These are phyloP conservation scores for Wickerhamomyces xylosicus DNA, from an alignment of 805 yeast species.

Conservation along the genomic window DNA sequence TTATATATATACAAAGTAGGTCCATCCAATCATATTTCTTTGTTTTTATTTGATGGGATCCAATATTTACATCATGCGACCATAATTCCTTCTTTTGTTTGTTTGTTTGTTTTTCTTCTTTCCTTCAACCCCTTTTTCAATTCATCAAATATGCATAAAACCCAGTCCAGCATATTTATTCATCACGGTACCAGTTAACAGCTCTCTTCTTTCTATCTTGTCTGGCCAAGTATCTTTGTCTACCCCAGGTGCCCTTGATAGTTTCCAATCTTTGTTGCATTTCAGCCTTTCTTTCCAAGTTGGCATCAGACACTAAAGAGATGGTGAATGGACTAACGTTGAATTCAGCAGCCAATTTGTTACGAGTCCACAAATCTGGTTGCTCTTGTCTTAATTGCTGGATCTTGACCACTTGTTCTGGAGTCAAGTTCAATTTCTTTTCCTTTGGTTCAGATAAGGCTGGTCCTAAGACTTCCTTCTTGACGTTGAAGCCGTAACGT, in stretches of 20 bases:
- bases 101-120: too few species aligned
- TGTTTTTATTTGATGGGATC: too few species aligned
- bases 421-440: constrained; percentile 44
- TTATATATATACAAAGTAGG: too few species aligned
- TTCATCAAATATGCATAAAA: too few species aligned
- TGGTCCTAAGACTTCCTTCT: constrained; percentile 24
- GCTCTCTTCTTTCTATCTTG: constrained; percentile 49
- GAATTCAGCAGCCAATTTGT: constrained; percentile 50
- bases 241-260: constrained; percentile 41
- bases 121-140: too few species aligned
- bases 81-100: too few species aligned
- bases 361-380: constrained; percentile 56
- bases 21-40: too few species aligned
- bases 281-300: constrained; percentile 28
- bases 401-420: constrained; percentile 48
- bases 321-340: constrained; percentile 41
- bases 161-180: constrained; percentile 4
- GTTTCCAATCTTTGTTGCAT: constrained; percentile 35
- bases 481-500: constrained; percentile 30
- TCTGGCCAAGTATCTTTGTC: constrained; percentile 36
- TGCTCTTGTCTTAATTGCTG: constrained; percentile 40
- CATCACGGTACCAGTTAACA: constrained; percentile 47
- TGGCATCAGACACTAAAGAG: constrained; percentile 39
- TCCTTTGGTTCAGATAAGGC: constrained; percentile 26
- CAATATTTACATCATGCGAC: too few species aligned